These are phyloP conservation scores for Sinapis alba DNA, from an alignment of 441 rosid genomes.

Conservation along the genomic window DNA sequence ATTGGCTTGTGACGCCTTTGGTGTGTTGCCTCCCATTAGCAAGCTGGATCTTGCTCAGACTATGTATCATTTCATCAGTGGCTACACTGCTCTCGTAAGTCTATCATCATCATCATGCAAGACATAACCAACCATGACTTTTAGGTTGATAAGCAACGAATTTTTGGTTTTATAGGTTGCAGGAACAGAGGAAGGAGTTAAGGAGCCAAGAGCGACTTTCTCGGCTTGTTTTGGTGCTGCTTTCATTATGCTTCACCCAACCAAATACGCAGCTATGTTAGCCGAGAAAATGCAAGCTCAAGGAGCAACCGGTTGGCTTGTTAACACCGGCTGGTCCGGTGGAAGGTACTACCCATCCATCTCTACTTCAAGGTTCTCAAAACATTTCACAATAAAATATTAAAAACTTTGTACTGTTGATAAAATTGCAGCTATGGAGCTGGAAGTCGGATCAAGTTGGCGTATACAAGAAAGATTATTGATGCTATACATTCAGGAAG, in stretches of 20 bases:
- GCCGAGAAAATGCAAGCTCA: slow-evolving; percentile 92
- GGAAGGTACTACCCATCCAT: slow-evolving; percentile 79
- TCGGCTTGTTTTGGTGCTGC: slow-evolving; percentile 95
- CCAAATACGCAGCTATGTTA: slow-evolving; percentile 90
- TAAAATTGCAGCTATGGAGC: slow-evolving; percentile 63
- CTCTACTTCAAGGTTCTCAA: no score
- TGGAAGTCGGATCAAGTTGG: slow-evolving; percentile 75
- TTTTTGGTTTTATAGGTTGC: no score
- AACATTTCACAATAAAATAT: background rate
- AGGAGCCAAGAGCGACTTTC: no score
- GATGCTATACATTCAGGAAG: slow-evolving; percentile 87
- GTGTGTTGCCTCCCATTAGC: slow-evolving; percentile 92
- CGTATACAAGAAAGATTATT: slow-evolving; percentile 70
- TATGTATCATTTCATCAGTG: slow-evolving; percentile 96
- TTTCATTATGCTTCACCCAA: slow-evolving; percentile 90
- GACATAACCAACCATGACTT: background rate
- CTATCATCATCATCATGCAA: background rate
- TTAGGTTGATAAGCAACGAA: no score
- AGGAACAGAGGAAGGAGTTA: no score
- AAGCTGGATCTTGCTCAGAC: slow-evolving; percentile 82
- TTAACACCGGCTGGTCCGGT: slow-evolving; percentile 95
- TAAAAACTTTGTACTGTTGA: background rate
- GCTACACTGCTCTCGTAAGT: no score
- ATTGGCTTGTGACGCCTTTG: slow-evolving; percentile 89
- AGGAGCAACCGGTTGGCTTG: slow-evolving; percentile 93